Evolutionary conservation across 208 protist species (phyloP).

Genomic region (Trypanosoma brucei): DNA sequence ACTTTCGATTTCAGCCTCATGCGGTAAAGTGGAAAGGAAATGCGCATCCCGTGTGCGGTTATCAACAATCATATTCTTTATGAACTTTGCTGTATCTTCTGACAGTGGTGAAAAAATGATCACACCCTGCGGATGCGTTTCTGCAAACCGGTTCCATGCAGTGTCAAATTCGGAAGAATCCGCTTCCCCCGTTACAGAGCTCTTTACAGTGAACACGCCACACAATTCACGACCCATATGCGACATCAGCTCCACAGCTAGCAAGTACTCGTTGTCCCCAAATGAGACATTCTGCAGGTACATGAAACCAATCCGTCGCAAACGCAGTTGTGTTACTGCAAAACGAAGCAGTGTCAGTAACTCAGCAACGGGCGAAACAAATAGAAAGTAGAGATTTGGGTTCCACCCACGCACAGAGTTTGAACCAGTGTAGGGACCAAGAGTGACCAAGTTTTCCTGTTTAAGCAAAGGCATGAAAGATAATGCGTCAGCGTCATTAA

Average conservation of each 20-base stretch:
- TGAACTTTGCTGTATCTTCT: conserved; percentile 7
- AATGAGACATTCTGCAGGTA: conserved; percentile 5
- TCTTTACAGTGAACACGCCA: conserved; percentile 20
- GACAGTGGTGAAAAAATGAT: conserved; percentile 11
- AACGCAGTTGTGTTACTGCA: conserved; percentile 23
- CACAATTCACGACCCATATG: conserved; percentile 17
- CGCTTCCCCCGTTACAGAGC: background rate
- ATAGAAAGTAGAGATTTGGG: conserved; percentile 32
- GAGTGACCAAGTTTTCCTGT: background rate
- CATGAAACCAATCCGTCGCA: conserved; percentile 28
- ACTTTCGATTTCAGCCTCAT: conserved; percentile 1
- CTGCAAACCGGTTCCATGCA: conserved; percentile 13
- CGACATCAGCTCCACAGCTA: conserved; percentile 9
- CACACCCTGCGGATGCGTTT: conserved; percentile 17
- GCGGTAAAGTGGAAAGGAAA: conserved; percentile 8
- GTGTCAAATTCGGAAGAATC: conserved; percentile 7
- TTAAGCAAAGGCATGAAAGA: background rate
- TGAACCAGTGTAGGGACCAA: conserved; percentile 37
- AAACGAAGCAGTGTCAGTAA: conserved; percentile 29
- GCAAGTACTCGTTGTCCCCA: conserved; percentile 6
- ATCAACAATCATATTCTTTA: conserved; percentile 8
- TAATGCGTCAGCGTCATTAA: conserved; percentile 1
- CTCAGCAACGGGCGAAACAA: conserved; percentile 29
- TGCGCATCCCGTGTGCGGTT: conserved; percentile 2
- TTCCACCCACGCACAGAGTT: conserved; percentile 32